Evolutionary conservation across 140 eudicot genomes (phyloP).

Genomic region (Senecio squalidus): DNA sequence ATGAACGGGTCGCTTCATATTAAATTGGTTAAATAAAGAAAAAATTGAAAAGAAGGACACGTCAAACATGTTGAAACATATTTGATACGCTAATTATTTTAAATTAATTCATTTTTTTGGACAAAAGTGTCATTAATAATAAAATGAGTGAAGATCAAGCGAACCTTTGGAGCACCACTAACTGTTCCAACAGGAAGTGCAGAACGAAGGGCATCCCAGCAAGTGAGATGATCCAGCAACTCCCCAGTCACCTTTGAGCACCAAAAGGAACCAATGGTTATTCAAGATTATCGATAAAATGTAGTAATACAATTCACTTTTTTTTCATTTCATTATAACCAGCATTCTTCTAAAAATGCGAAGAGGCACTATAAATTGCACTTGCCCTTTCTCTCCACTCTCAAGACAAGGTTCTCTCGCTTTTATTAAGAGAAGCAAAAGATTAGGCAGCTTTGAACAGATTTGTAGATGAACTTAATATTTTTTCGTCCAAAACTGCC

Average conservation of each 20-base stretch:
- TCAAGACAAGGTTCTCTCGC: no score
- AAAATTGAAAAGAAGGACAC: no score
- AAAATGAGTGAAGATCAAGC: neutral
- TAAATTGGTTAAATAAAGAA: no score
- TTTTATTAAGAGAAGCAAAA: no score
- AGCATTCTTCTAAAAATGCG: no score
- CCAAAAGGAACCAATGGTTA: neutral
- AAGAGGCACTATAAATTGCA: neutral
- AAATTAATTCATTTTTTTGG: no score
- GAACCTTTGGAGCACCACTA: slow-evolving; percentile 92
- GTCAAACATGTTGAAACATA: neutral
- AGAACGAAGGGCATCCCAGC: slow-evolving; percentile 88
- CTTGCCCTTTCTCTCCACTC: no score
- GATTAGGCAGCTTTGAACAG: neutral
- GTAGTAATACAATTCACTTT: neutral
- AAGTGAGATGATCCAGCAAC: slow-evolving; percentile 53
- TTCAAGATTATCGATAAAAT: neutral
- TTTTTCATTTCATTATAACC: no score
- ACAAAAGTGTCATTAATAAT: neutral
- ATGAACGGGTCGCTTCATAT: neutral
- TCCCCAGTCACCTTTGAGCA: slow-evolving; percentile 65
- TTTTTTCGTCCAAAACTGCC: neutral
- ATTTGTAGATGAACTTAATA: neutral
- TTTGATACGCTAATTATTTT: no score
- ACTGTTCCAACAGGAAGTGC: slow-evolving; percentile 90